phyloP scores from a whole-genome alignment of 805 yeast genomes.

The Isabelozyma heimii region DNA sequence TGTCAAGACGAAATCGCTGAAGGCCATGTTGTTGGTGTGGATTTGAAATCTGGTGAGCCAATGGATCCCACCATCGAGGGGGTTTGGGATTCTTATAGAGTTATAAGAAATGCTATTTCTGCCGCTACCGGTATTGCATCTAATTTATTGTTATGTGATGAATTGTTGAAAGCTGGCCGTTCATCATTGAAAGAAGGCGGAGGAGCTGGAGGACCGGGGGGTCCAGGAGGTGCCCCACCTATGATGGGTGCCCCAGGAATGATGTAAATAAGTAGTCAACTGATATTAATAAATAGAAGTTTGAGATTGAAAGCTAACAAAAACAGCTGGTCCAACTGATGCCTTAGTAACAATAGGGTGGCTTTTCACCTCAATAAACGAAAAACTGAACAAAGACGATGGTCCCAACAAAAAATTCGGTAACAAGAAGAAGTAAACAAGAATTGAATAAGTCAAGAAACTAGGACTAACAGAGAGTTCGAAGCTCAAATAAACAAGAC shows the following conservation, averaged over 20 bases:
- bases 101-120: conserved; percentile 85
- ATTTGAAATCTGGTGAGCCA: conserved; percentile 88
- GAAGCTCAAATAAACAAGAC: too few relatives aligned
- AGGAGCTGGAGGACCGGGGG: conserved; percentile 17
- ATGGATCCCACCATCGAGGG: conserved; percentile 94
- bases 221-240: conserved; percentile 14
- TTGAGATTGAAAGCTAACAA: background rate
- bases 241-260: conserved; percentile 16
- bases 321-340: too few relatives aligned
- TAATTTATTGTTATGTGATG: conserved; percentile 90
- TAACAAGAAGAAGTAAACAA: too few relatives aligned
- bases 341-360: too few relatives aligned
- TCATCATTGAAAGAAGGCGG: conserved; percentile 75
- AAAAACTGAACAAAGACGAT: too few relatives aligned
- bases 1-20: conserved; percentile 87
- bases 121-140: conserved; percentile 94
- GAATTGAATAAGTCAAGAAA: too few relatives aligned
- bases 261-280: conserved; percentile 4
- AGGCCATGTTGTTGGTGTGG: conserved; percentile 85
- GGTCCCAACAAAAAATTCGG: too few relatives aligned
- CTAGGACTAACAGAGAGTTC: too few relatives aligned
- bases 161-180: conserved; percentile 93
- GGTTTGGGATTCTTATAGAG: conserved; percentile 95
- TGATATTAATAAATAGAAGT: background rate
- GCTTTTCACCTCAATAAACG: too few relatives aligned